phyloP scores from a whole-genome alignment of 1,284 basidiomycete genomes.

The Somion occarium region DNA sequence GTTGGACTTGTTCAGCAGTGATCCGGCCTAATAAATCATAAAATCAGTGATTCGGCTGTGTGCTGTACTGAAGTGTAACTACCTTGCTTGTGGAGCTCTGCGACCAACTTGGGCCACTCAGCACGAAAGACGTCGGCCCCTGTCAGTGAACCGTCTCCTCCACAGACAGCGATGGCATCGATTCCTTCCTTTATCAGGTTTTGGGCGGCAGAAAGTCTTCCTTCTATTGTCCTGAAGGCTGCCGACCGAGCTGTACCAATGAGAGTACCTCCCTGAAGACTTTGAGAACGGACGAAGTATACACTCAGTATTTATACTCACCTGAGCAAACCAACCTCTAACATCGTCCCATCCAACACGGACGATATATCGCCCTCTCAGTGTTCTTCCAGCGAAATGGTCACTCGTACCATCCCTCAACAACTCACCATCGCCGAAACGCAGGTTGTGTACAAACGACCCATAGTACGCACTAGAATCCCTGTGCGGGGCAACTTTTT shows the following conservation, averaged over 20 bases:
- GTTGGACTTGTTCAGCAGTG: conserved; percentile 64
- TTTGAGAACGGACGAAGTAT: background rate
- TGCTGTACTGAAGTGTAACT: background rate
- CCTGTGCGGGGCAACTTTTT: conserved; percentile 18
- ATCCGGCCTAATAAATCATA: conserved; percentile 58
- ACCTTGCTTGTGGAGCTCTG: conserved; percentile 63
- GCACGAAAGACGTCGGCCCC: conserved; percentile 92
- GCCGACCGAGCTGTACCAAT: conserved; percentile 94
- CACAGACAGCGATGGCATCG: conserved; percentile 94
- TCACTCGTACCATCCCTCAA: conserved; percentile 92
- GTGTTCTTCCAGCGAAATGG: conserved; percentile 55
- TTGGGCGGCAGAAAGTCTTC: conserved; percentile 80
- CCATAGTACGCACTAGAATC: conserved; percentile 27
- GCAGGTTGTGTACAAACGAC: conserved; percentile 61
- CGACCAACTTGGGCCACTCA: conserved; percentile 89
- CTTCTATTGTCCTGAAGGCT: conserved; percentile 84
- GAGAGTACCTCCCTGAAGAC: conserved; percentile 81
- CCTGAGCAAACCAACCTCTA: conserved; percentile 89
- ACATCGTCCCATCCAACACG: conserved; percentile 99
- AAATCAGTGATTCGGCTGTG: background rate
- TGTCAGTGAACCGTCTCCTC: conserved; percentile 94
- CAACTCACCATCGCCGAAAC: conserved; percentile 89
- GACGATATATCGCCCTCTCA: conserved; percentile 93
- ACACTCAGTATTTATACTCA: conserved; percentile 27
- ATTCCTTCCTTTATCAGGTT: conserved; percentile 96